Evolutionary conservation across 1,284 basidiomycete species (phyloP).

Genomic region (Pseudozyma pruni): DNA sequence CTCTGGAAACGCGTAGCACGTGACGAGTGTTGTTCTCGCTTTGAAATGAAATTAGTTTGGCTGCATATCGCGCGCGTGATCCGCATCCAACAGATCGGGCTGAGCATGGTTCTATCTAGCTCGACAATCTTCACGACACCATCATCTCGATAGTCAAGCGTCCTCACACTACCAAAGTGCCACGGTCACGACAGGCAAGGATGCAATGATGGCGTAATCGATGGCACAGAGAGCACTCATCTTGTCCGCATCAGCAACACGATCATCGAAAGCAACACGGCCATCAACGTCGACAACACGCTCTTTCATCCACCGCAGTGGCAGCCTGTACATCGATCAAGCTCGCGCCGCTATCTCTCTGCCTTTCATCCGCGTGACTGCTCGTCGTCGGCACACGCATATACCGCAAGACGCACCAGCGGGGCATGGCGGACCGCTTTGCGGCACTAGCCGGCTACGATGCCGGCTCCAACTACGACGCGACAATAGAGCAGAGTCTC

Average conservation of each 20-base stretch:
- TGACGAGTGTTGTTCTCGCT: conserved; percentile 41
- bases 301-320: neutral
- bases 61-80: too few species aligned
- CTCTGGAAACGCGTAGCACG: conserved; percentile 29
- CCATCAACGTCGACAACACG: neutral
- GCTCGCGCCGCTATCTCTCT: too few species aligned
- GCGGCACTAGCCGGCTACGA: conserved; percentile 55
- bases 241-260: neutral
- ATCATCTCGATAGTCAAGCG: too few species aligned
- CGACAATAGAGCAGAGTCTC: conserved; percentile 37
- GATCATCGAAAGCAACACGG: too few species aligned
- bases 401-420: too few species aligned
- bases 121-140: neutral
- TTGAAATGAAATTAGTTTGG: conserved; percentile 1
- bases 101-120: too few species aligned
- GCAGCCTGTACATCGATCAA: too few species aligned
- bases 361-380: too few species aligned
- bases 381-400: too few species aligned
- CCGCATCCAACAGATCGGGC: too few species aligned
- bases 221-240: too few species aligned
- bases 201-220: conserved; percentile 6
- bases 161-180: too few species aligned
- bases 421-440: conserved; percentile 53
- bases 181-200: neutral
- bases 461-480: conserved; percentile 47